Percentiles rank a stretch among this genome's conserved stretches.
These are phyloP conservation scores for Porcisia deanei DNA, from an alignment of 208 protist species.

Conservation along the genomic window DNA sequence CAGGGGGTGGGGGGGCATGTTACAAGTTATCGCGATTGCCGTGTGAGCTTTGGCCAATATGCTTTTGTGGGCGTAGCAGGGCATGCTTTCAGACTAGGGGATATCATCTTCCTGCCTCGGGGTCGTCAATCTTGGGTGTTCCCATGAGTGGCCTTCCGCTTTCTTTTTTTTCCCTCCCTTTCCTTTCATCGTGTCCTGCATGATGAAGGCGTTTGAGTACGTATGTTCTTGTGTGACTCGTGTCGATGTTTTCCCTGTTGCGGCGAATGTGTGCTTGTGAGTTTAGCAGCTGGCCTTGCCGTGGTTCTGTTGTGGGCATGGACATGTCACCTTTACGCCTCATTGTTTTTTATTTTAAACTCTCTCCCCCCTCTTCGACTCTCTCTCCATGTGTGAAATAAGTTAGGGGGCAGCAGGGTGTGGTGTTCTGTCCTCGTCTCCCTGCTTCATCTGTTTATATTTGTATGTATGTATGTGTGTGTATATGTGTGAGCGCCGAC, in stretches of 20 bases:
- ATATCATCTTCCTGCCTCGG: too few species aligned
- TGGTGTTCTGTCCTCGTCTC: neutral
- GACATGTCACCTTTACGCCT: neutral
- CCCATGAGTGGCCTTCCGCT: too few species aligned
- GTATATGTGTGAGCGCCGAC: neutral
- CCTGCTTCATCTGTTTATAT: neutral
- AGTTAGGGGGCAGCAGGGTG: neutral
- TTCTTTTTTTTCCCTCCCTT: too few species aligned
- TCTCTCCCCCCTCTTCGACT: neutral
- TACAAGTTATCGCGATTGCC: too few species aligned
- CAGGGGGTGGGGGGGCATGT: too few species aligned
- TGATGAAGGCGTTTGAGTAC: too few species aligned
- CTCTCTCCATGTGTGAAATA: neutral
- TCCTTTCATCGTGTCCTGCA: too few species aligned
- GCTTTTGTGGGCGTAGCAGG: too few species aligned
- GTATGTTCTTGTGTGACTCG: neutral
- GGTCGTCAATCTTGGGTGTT: too few species aligned
- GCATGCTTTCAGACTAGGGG: too few species aligned
- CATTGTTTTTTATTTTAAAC: neutral
- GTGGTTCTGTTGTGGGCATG: neutral
- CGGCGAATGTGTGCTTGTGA: neutral
- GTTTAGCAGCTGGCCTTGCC: neutral
- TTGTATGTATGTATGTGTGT: neutral
- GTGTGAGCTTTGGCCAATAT: too few species aligned
- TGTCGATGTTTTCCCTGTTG: neutral